phyloP scores from a whole-genome alignment of 106 monocot species.

The Phalaenopsis aphrodite region DNA sequence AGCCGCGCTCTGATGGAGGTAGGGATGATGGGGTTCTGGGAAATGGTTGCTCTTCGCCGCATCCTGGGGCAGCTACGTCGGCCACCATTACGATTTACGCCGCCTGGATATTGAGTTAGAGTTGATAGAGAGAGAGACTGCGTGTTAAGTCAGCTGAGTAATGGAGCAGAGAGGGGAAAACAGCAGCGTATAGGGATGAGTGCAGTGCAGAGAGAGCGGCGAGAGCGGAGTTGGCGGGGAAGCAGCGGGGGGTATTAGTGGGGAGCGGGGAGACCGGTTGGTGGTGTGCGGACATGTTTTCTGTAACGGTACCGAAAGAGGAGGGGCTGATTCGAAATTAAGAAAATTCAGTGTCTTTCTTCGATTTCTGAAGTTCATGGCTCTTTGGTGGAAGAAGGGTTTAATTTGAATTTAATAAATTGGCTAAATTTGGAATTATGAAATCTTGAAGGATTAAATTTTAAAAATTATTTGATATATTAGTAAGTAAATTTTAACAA shows the following conservation, averaged over 20 bases:
- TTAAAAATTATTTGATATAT: too few species aligned
- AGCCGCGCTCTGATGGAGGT: conserved; percentile 20
- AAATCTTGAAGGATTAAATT: too few species aligned
- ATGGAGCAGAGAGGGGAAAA: background rate
- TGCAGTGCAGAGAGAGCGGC: too few species aligned
- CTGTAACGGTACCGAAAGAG: background rate
- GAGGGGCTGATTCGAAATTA: background rate
- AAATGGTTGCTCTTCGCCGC: conserved; percentile 1
- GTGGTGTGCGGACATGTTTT: conserved; percentile 4
- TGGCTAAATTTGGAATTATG: too few species aligned
- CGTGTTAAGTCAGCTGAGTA: background rate
- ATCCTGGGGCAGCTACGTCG: background rate
- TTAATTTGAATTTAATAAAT: too few species aligned
- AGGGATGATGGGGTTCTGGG: conserved; percentile 11
- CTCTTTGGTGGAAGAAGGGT: too few species aligned
- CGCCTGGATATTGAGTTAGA: background rate
- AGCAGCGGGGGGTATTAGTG: background rate
- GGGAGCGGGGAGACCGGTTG: background rate
- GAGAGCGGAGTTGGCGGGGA: background rate
- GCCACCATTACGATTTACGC: conserved; percentile 3
- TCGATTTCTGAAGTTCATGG: too few species aligned
- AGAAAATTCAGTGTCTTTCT: too few species aligned
- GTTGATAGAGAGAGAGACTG: background rate
- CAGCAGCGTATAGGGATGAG: background rate
- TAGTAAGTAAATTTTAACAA: too few species aligned